Evolutionary conservation across 2,329 filamentous ascomycete species (phyloP).

Genomic region (Scedosporium boydii): DNA sequence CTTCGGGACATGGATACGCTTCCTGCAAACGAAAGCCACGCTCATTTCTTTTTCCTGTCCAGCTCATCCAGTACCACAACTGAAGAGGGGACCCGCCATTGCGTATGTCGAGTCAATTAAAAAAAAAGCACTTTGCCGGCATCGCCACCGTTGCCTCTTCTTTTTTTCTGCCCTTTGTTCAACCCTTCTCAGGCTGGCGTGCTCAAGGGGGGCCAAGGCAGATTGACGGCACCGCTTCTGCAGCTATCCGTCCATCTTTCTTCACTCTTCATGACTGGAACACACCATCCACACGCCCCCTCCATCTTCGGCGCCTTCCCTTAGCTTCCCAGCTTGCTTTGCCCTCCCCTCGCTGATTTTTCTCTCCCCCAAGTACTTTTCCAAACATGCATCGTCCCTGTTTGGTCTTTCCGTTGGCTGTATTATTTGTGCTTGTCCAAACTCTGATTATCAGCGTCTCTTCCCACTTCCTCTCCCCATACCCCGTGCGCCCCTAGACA

Average conservation of each 20-base stretch:
- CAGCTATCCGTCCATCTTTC: not conserved
- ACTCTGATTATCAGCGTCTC: not conserved
- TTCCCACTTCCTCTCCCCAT: not conserved
- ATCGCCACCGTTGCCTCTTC: not conserved
- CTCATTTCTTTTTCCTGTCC: not conserved
- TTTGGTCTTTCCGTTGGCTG: not conserved
- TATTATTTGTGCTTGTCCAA: not conserved
- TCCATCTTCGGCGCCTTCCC: not conserved
- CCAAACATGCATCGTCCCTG: not conserved
- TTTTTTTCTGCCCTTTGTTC: not conserved
- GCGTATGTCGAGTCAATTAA: not conserved
- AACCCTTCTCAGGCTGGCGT: not conserved
- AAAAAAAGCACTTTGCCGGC: not conserved
- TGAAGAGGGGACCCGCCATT: not conserved
- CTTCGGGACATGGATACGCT: not conserved
- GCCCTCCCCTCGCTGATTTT: not conserved
- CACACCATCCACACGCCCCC: not conserved
- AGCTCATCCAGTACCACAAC: not conserved
- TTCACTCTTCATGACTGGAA: not conserved
- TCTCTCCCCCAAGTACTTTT: not conserved
- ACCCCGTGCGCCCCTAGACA: too few species aligned
- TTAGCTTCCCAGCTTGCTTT: not conserved
- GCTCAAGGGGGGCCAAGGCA: not conserved
- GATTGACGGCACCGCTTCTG: slow-evolving; percentile 1
- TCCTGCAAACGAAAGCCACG: slow-evolving; percentile 1